Evolutionary conservation across 1,284 basidiomycete genomes (phyloP), one percentile per base, ranked within the genome.

Genomic region (Rhizoctonia solani): DNA sequence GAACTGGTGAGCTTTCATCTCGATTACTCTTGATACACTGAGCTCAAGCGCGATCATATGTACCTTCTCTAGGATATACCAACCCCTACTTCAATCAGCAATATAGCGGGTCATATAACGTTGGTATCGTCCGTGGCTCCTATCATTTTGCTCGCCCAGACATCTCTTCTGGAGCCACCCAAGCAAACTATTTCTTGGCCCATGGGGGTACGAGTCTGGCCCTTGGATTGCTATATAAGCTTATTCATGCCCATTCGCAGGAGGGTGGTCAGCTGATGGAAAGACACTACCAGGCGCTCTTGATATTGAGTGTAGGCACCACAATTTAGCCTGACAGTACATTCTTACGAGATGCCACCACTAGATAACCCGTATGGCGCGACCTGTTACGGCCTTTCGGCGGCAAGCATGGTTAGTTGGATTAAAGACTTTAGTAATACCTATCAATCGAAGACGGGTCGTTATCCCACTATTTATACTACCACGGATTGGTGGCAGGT

Each of bases 271-370:
- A 37, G 75, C 74, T 8, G 85, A 87, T 73, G 85, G 83, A 2
- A 82, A 81, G 49, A 88, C 86, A 23, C 83, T 87, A 11, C 86
- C 87, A 23, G 86, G 86, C 14, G 83, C 82, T n/a, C 75, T 88
- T 11, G 86, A 88, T 70, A 82, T 88, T 61, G 85, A 87, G 72
- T 82, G 85, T 85, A 50, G 44, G 70, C 39, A 27, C 37, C 21
- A 21, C n/a, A 21, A 14, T 34, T 4, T 39, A 14, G 4, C 46
- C 27, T 23, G 54, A 13, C 13, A 25, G 25, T n/a, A 19, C 34
- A n/a, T 42, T 39, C 14, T 32, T 8, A 16, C 19, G 21, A n/a
- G 9, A 14, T 11, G 32, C 55, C 42, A 21, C 42, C 16, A 27
- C 9, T 41, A 70, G 69, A 71, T 47, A 69, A 68, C 42, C 70